Evolutionary conservation across 345 rosid genomes (phyloP).

Genomic region (Acer yangbiense): DNA sequence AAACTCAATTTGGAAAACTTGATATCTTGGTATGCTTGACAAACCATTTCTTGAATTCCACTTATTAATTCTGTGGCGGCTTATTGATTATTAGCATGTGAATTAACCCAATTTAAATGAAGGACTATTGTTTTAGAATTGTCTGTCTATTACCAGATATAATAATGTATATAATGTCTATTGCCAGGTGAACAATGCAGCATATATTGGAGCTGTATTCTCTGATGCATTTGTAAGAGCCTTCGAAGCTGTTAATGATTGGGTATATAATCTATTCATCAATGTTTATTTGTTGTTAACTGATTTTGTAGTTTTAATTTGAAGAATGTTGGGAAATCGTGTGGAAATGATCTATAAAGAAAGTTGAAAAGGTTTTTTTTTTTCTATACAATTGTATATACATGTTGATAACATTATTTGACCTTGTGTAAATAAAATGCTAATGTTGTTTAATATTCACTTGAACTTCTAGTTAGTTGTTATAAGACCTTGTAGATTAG

Average conservation of each 20-base stretch:
- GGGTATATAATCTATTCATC: constrained; percentile 2
- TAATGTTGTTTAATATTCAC: too few relatives aligned
- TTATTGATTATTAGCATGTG: neutral
- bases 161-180: neutral
- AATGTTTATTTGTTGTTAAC: neutral
- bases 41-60: neutral
- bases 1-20: constrained; percentile 19
- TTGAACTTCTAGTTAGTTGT: too few relatives aligned
- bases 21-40: constrained; percentile 21
- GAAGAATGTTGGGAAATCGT: too few relatives aligned
- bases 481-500: too few relatives aligned
- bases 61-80: neutral
- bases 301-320: too few relatives aligned
- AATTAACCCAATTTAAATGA: too few relatives aligned
- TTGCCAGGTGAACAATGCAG: constrained; percentile 38
- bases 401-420: neutral
- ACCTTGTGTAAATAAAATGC: too few relatives aligned
- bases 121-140: too few relatives aligned
- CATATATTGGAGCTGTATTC: constrained; percentile 17
- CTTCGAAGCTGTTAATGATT: constrained; percentile 4
- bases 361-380: neutral
- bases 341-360: neutral
- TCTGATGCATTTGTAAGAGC: constrained; percentile 19
- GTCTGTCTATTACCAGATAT: too few relatives aligned
- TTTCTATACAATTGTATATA: too few relatives aligned